phyloP scores from a whole-genome alignment of 345 rosid species.

The Eucalyptus microcorys region DNA sequence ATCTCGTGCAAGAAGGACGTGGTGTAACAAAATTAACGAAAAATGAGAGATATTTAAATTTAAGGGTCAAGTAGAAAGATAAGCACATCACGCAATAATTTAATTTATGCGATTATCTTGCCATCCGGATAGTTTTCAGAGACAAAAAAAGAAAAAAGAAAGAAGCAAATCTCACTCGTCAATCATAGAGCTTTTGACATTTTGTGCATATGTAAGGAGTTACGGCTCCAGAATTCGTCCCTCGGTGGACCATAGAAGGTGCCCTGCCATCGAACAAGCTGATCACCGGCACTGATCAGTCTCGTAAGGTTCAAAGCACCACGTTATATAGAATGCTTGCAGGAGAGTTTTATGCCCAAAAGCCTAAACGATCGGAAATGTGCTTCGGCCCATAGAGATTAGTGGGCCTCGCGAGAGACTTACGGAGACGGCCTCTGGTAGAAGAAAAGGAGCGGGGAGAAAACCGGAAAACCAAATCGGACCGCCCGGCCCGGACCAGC shows the following conservation, averaged over 20 bases:
- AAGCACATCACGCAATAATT: neutral
- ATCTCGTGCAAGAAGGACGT: neutral
- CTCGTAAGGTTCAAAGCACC: neutral
- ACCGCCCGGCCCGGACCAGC: too few relatives aligned
- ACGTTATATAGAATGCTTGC: neutral
- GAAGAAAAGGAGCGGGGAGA: too few relatives aligned
- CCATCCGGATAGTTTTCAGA: fast-evolving
- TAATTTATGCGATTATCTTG: fast-evolving
- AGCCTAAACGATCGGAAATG: neutral
- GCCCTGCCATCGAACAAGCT: neutral
- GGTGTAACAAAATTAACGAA: neutral
- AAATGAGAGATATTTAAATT: neutral
- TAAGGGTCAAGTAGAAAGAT: neutral
- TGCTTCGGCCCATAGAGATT: neutral
- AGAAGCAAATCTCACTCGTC: neutral
- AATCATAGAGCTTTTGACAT: neutral
- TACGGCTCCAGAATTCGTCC: neutral
- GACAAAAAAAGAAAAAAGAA: neutral
- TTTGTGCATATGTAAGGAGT: neutral
- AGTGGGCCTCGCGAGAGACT: too few relatives aligned
- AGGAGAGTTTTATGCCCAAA: neutral
- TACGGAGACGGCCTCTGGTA: too few relatives aligned
- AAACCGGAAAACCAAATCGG: neutral
- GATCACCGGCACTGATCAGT: neutral
- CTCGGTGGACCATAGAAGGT: neutral